Evolutionary conservation across 1,139 yeast genomes (phyloP).

Genomic region (Pneumocystis wakefieldiae): DNA sequence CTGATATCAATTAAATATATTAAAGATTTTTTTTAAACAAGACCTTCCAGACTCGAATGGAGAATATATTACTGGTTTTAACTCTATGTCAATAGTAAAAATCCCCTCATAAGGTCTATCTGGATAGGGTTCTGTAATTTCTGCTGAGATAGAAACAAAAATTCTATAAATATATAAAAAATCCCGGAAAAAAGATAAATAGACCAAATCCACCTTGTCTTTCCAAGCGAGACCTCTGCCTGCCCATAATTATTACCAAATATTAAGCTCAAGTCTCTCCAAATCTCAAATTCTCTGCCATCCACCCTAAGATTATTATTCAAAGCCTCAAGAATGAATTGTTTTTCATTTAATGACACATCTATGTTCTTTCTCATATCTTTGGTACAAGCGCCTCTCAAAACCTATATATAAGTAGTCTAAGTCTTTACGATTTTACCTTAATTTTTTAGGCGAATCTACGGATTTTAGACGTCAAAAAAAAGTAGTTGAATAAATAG

Average conservation of each 20-base stretch:
- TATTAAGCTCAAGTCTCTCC: conserved; percentile 46
- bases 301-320: conserved; percentile 51
- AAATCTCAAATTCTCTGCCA: conserved; percentile 48
- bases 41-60: conserved; percentile 41
- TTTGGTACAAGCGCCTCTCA: not conserved
- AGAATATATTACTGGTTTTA: conserved; percentile 79
- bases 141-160: conserved; percentile 65
- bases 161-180: conserved; percentile 26
- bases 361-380: conserved; percentile 29
- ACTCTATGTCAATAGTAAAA: conserved; percentile 69
- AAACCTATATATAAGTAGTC: no score
- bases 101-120: conserved; percentile 91
- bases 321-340: conserved; percentile 47
- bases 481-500: not conserved
- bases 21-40: not conserved
- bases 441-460: no score
- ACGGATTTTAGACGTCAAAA: not conserved
- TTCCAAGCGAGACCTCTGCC: conserved; percentile 62
- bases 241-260: conserved; percentile 67
- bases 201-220: conserved; percentile 29
- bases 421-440: no score
- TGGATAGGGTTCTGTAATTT: conserved; percentile 67
- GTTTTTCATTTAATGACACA: conserved; percentile 50
- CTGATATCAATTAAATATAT: conserved; percentile 33
- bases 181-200: not conserved